Base-by-base conservation (phyloP, 176 grass and related monocot genomes). In the Rhynchospora tenuis region DNA sequence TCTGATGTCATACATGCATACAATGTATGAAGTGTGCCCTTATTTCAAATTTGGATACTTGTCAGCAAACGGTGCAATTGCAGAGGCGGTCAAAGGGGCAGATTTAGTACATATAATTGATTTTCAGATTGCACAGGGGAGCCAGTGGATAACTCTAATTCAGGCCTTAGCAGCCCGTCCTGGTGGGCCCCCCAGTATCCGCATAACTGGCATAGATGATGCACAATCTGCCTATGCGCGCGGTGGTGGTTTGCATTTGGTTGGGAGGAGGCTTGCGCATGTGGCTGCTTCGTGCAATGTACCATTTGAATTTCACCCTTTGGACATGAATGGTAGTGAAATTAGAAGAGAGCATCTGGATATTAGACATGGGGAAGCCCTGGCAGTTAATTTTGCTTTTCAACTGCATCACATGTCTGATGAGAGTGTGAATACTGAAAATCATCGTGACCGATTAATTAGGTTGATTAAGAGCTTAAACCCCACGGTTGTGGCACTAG, bases 21-120 rank as follows among this genome's bases (percentile, higher is more conserved):
- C 88, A 59, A 86, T 95, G 50, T 95, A 91, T 73, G 88, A 92
- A 20, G 89, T 92, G 3, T 95, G 90, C 50, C 93, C 90, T 24
- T 95, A 90, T 87, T 95, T 90, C 73, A 95, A 90, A 82, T 95
- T 95, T 65, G 93, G 90, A 33, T 95, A 92, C 84, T 90, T 95
- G 84, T 92, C 93, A 80, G 93, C 93, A 73, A 95, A 95, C 84
- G 90, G 90, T 85, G 93, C 90, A 7, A 92, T 95, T 63, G 88
- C 86, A 10, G 93, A 95, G 67, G 93, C 93, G 33, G 88, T 95
- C 56, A 92, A 92, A 87, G 86, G 81, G 20, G 88, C 91, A 59
- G 88, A 90, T 56, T 63, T 78, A 64, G 80, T 95, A 85, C 93
- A 95, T 84, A 92, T 95, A 77, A 95, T 95, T 0, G 93, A 92